These are phyloP conservation scores for Auxenochlorella pyrenoidosa DNA, from an alignment of 139 green algal species.

Conservation along the genomic window DNA sequence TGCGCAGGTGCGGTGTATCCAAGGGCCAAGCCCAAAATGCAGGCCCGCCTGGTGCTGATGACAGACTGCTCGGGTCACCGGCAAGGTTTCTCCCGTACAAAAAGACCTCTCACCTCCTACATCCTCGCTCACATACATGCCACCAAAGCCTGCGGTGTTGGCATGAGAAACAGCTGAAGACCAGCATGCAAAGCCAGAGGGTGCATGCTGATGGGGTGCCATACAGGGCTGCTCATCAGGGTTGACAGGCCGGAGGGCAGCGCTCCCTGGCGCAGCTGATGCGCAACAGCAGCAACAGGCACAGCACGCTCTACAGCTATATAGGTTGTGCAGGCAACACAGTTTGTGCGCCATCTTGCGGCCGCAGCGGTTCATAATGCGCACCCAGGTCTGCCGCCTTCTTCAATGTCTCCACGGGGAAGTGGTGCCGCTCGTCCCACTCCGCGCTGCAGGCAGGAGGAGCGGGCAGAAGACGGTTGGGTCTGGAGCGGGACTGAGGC, in stretches of 20 bases:
- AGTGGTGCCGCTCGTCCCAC: constrained; percentile 77
- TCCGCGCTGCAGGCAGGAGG: constrained; percentile 7
- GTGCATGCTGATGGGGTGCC: not conserved
- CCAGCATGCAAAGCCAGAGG: not conserved
- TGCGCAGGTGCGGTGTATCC: no score
- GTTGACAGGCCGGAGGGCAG: not conserved
- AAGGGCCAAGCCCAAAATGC: no score
- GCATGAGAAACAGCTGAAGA: no score
- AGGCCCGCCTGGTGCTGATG: no score
- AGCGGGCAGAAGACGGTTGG: not conserved
- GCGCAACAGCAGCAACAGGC: no score
- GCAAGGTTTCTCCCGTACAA: no score
- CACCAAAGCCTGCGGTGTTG: constrained; percentile 71
- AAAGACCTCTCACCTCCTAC: constrained; percentile 45
- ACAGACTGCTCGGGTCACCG: no score
- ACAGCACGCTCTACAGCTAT: no score
- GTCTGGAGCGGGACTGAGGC: no score
- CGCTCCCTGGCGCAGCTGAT: not conserved
- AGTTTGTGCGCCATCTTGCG: no score
- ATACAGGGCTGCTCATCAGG: not conserved
- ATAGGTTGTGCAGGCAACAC: no score
- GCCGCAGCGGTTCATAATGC: no score
- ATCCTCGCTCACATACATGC: constrained; percentile 69
- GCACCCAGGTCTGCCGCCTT: constrained; percentile 35
- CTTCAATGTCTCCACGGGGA: constrained; percentile 67